Conservation (phyloP, 192 early-diverging fungal species). For the Lobosporangium transversale region DNA sequence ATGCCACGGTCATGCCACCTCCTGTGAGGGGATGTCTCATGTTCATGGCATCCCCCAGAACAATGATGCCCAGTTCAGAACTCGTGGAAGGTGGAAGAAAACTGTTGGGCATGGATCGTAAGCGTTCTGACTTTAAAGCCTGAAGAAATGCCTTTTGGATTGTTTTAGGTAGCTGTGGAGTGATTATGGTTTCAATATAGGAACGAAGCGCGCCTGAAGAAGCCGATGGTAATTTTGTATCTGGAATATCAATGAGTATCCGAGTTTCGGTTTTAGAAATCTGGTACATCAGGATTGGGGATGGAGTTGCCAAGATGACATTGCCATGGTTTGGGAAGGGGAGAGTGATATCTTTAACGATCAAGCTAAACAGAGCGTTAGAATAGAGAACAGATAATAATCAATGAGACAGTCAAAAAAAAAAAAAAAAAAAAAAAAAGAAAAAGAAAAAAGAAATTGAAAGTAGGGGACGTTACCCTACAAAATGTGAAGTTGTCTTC, state of each 20-base stretch:
- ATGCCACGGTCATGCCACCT: conserved; percentile 96
- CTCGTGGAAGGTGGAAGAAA: conserved; percentile 88
- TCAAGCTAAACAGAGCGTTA: conserved; percentile 55
- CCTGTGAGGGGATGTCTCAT: conserved; percentile 96
- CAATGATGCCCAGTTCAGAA: conserved; percentile 72
- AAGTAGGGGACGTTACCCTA: too few relatives aligned
- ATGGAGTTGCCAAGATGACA: conserved; percentile 86
- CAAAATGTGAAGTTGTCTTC: conserved; percentile 71
- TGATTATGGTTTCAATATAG: conserved; percentile 71
- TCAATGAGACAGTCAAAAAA: too few relatives aligned
- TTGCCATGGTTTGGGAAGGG: conserved; percentile 91
- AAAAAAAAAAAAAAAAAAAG: too few relatives aligned
- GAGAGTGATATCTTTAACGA: conserved; percentile 74
- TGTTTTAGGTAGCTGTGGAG: conserved; percentile 74
- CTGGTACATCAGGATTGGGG: conserved; percentile 92
- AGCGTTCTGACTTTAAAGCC: conserved; percentile 74
- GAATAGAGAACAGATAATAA: too few relatives aligned
- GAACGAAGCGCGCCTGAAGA: conserved; percentile 67
- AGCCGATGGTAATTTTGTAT: conserved; percentile 71
- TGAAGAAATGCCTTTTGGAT: conserved; percentile 68
- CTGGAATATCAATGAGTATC: conserved; percentile 91
- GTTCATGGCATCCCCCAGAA: conserved; percentile 96
- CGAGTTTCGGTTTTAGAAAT: conserved; percentile 89
- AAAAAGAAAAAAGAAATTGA: too few relatives aligned
- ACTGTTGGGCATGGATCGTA: conserved; percentile 90